Conservation (phyloP, 371 early-diverging fungal species). For the Mucor saturninus region DNA sequence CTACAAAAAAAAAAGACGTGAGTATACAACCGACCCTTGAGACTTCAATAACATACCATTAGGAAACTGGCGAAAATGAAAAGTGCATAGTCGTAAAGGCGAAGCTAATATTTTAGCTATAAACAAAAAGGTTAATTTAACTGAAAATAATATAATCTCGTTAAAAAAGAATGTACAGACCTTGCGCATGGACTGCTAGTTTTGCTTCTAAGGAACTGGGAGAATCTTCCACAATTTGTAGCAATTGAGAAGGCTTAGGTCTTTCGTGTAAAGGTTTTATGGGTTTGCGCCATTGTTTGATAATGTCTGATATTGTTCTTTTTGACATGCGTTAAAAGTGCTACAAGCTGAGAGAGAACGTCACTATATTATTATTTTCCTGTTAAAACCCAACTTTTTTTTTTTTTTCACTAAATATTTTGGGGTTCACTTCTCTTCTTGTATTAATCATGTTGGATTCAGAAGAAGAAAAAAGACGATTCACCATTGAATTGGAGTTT, state of each 20-base stretch:
- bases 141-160: not conserved
- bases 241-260: not conserved
- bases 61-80: constrained; percentile 23
- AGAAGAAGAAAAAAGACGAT: constrained; percentile 66
- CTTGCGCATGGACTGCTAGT: constrained; percentile 23
- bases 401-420: not conserved
- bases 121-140: not conserved
- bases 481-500: constrained; percentile 93
- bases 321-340: not conserved
- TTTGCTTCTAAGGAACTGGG: constrained; percentile 22
- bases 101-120: constrained; percentile 27
- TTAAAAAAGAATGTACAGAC: constrained; percentile 5
- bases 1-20: constrained; percentile 4
- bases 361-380: not conserved
- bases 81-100: constrained; percentile 22
- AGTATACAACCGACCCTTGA: not conserved
- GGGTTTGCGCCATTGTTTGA: constrained; percentile 16
- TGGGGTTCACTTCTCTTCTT: constrained; percentile 3
- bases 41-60: constrained; percentile 15
- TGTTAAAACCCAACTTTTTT: constrained; percentile 3
- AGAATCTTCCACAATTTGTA: not conserved
- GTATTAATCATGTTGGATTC: constrained; percentile 12
- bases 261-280: not conserved
- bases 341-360: not conserved
- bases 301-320: constrained; percentile 16